Conservation (phyloP, 495 filamentous ascomycete species). For the Sordaria brevicollis region DNA sequence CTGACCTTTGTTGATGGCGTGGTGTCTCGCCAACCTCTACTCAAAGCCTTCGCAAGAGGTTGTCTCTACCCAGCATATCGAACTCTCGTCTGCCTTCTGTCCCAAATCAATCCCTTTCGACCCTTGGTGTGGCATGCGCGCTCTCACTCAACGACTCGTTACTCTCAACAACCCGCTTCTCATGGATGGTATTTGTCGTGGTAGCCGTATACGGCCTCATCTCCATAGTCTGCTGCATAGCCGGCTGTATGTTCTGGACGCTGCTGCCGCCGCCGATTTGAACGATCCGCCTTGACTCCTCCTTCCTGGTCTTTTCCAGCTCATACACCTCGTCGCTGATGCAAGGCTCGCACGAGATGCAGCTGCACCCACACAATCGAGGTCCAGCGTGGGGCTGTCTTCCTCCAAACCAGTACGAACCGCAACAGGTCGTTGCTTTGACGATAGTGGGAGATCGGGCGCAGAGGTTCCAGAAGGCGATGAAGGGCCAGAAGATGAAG, state of each 20-base stretch:
- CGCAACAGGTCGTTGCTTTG: not conserved
- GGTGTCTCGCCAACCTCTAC: not conserved
- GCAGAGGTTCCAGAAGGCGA: constrained; percentile 4
- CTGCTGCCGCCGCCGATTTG: too few species aligned
- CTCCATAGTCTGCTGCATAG: not conserved
- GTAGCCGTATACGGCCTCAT: not conserved
- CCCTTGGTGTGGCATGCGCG: not conserved
- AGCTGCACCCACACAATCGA: not conserved
- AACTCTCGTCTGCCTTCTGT: not conserved
- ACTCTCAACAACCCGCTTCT: not conserved
- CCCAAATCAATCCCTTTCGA: not conserved
- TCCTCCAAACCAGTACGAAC: not conserved
- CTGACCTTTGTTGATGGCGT: not conserved
- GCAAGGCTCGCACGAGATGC: not conserved
- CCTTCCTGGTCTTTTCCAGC: not conserved
- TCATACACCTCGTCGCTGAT: constrained; percentile 2
- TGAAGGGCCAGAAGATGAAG: constrained; percentile 2
- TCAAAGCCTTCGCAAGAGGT: not conserved
- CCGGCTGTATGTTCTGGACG: not conserved
- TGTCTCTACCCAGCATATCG: not conserved
- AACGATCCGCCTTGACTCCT: not conserved
- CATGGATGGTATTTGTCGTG: not conserved
- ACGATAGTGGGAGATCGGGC: not conserved
- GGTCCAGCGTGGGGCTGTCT: not conserved
- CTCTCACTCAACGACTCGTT: not conserved